phyloP scores from a whole-genome alignment of 1,139 yeast species.

The Komagataea norvegica region DNA sequence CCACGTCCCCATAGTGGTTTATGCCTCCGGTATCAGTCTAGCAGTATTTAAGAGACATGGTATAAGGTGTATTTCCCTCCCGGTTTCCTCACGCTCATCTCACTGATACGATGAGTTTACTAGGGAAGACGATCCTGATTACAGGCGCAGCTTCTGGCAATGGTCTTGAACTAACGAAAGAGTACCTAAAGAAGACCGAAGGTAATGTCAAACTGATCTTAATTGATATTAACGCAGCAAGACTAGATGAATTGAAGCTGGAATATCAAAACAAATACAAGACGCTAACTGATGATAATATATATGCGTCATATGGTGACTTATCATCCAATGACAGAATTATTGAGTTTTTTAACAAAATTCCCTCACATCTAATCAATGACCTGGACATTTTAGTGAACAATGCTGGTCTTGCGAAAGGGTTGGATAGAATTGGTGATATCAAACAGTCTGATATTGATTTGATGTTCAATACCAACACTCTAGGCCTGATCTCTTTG shows the following conservation, averaged over 20 bases:
- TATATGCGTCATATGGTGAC: slow-evolving; percentile 20
- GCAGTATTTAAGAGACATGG: too few relatives aligned
- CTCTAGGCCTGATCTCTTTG: slow-evolving; percentile 52
- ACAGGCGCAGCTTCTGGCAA: slow-evolving; percentile 25
- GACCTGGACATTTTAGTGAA: slow-evolving; percentile 53
- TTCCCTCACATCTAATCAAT: slow-evolving; percentile 41
- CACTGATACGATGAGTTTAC: background rate
- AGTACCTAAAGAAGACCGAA: slow-evolving; percentile 14
- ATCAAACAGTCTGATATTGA: slow-evolving; percentile 45
- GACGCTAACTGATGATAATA: slow-evolving; percentile 5
- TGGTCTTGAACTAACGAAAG: slow-evolving; percentile 19
- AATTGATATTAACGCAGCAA: slow-evolving; percentile 17
- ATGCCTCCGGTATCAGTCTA: too few relatives aligned
- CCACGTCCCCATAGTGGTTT: too few relatives aligned
- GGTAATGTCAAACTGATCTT: slow-evolving; percentile 22
- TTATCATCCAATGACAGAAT: slow-evolving; percentile 36
- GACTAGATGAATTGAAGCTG: slow-evolving; percentile 10
- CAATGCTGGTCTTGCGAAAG: slow-evolving; percentile 72
- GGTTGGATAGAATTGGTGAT: slow-evolving; percentile 51
- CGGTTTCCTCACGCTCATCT: too few relatives aligned
- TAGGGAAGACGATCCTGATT: slow-evolving; percentile 17
- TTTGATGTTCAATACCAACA: slow-evolving; percentile 59
- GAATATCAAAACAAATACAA: slow-evolving; percentile 28
- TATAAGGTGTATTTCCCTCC: too few relatives aligned
- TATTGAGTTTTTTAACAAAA: slow-evolving; percentile 37